Base-by-base conservation (phyloP, 208 protist species). In the Acanthamoeba royreba region DNA sequence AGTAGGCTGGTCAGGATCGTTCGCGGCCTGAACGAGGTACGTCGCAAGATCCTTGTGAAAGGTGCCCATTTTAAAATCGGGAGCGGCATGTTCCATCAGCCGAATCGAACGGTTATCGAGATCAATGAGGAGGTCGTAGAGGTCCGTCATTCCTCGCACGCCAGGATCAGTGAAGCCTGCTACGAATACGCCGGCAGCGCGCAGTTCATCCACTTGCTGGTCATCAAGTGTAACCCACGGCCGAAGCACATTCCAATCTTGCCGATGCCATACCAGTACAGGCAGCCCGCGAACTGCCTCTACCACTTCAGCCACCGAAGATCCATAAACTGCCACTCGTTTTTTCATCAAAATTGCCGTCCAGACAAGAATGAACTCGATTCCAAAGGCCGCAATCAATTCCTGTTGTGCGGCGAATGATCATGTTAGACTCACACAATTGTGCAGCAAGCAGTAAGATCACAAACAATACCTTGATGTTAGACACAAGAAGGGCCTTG, bases 31-130 rank as follows among this genome's bases (percentile, higher is more conserved):
- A 4, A 93, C 74, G 42, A 93, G 90, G 28, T 69, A 86, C 15
- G 33, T 93, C 15, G 61, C 55, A 22, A 93, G 63, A 15, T 93
- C 90, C 52, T 93, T 83, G 46, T 93, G 90, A 28, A 93, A 86
- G 28, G 33, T 22, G 45, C 61, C 63, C 72, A 93, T 15, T 13
- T 43, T 49, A 35, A 93, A 93, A n/a, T 93, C 90, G 45, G 42
- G 22, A 4, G 35, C 49, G 42, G 66, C 69, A 31, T 81, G 61
- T 28, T 92, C 86, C 22, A n/a, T 74, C 19, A 63, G 7, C 25
- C 45, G 40, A 4, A 89, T n/a, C 13, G 43, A 19, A 25, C 81
- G 81, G 9, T 31, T 5, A 31, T 89, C 47, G n/a, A 61, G 33
- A 33, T 93, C 90, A 19, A 93, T 33, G 38, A 86, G 28, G 35